Conservation (phyloP, 1,284 basidiomycete species). For the Thecaphora thlaspeos region DNA sequence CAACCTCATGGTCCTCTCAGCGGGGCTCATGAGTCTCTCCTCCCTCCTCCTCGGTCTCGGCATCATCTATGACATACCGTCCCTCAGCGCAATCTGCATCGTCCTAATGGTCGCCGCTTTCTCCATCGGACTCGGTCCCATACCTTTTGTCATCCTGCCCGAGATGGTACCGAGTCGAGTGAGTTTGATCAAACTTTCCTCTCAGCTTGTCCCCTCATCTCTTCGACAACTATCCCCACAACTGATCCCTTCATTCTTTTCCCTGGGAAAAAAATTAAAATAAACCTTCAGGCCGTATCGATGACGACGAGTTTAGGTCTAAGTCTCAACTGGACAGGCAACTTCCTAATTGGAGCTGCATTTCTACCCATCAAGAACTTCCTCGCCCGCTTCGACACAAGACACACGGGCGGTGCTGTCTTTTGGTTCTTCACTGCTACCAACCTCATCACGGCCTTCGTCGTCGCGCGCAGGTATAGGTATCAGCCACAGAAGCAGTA, state of each 20-base stretch:
- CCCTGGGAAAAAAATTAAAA: too few relatives aligned
- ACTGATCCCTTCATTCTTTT: background rate
- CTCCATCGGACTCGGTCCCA: conserved; percentile 81
- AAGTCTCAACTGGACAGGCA: conserved; percentile 81
- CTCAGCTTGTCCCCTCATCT: background rate
- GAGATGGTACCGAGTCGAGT: conserved; percentile 71
- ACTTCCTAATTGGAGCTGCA: conserved; percentile 75
- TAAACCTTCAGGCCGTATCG: conserved; percentile 74
- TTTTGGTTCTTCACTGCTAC: conserved; percentile 40
- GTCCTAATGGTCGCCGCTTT: conserved; percentile 85
- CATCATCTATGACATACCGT: conserved; percentile 61
- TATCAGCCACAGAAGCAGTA: conserved; percentile 15
- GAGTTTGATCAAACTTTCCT: conserved; percentile 3
- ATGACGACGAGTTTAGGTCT: conserved; percentile 78
- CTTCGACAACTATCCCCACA: too few relatives aligned
- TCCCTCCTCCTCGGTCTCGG: conserved; percentile 72
- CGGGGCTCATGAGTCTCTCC: conserved; percentile 68
- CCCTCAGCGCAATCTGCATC: conserved; percentile 73
- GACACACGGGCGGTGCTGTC: conserved; percentile 42
- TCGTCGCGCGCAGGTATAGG: conserved; percentile 30
- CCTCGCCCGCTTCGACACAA: conserved; percentile 60
- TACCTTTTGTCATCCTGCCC: conserved; percentile 89
- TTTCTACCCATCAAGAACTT: conserved; percentile 79
- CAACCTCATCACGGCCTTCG: conserved; percentile 31
- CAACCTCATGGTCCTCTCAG: conserved; percentile 57